A percentile compares a stretch with the other conserved stretches of the same genome.
These are phyloP conservation scores for Monilinia laxa DNA, from an alignment of 2,329 filamentous ascomycete species.

Conservation along the genomic window DNA sequence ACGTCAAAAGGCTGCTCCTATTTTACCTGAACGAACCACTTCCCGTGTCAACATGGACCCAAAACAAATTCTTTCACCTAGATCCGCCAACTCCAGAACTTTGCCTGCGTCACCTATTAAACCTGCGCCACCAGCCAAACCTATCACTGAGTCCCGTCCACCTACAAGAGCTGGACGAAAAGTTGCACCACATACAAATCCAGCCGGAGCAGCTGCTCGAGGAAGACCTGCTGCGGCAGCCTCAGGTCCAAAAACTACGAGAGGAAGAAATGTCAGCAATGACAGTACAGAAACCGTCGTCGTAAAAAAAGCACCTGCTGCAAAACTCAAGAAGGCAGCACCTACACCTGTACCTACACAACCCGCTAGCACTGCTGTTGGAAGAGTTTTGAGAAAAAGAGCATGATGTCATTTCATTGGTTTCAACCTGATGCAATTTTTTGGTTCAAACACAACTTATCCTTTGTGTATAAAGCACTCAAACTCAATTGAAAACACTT, in stretches of 20 bases:
- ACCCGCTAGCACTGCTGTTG: conserved; percentile 42
- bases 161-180: conserved; percentile 50
- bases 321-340: conserved; percentile 49
- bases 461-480: not conserved
- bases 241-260: conserved; percentile 47
- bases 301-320: conserved; percentile 47
- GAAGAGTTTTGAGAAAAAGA: conserved; percentile 40
- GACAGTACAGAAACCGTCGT: conserved; percentile 49
- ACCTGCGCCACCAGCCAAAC: conserved; percentile 53
- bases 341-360: conserved; percentile 47
- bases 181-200: conserved; percentile 26
- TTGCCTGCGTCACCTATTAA: conserved; percentile 35
- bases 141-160: conserved; percentile 54
- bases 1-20: conserved; percentile 44
- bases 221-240: conserved; percentile 40
- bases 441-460: not conserved
- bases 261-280: conserved; percentile 62
- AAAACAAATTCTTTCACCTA: conserved; percentile 72
- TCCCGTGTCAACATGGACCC: conserved; percentile 47
- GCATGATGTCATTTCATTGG: not conserved
- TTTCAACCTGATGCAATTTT: not conserved
- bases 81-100: conserved; percentile 72
- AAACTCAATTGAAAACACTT: not conserved
- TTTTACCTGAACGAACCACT: conserved; percentile 41
- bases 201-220: conserved; percentile 28